Evolutionary conservation across 345 rosid species (phyloP), one percentile per base, ranked within the genome.

Genomic region (Populus tremula): DNA sequence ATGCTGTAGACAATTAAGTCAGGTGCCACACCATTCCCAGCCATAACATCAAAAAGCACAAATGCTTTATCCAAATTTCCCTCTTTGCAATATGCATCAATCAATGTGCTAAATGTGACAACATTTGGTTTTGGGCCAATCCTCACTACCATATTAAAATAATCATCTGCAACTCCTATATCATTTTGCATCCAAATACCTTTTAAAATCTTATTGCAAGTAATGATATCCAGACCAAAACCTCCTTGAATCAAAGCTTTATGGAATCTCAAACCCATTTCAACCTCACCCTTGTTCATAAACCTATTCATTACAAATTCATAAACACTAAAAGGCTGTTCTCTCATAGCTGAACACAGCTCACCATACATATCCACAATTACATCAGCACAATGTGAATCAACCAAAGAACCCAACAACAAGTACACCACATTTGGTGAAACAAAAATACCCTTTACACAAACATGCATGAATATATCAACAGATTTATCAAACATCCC

Each of bases 91-190:
- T 61, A 84, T 54, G 86, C 87, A 25, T 84, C 85, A 53, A 86
- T 79, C 86, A 87, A 49, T 14, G 88, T 87, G 47, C 88, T 72
- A 75, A 86, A 87, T 10, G 90, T 84, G 62, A 85, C 88, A 68
- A 83, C 87, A 78, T 62, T 87, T 8, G 89, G 90, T 61, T 45
- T 72, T 6, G 89, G 92, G 70, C 92, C 90, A 82, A 75, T 77
- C 63, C 35, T 35, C 25, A 84, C 69, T 25, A 87, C 16, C 81
- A 80, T 69, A 62, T 81, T 66, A 69, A 89, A 83, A 64, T 84
- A 70, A 35, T 2, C 61, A 63, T 75, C 68, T 76, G 89, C 89
- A 71, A 75, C 54, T 45, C 75, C 81, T 39, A 75, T 75, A 53
- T 83, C 76, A 76, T n/a, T 70, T 8, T 76, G 67, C 74, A 70